These are phyloP conservation scores for Phaeosphaeriaceae sp. DNA, from an alignment of 2,329 filamentous ascomycete genomes.

Conservation along the genomic window DNA sequence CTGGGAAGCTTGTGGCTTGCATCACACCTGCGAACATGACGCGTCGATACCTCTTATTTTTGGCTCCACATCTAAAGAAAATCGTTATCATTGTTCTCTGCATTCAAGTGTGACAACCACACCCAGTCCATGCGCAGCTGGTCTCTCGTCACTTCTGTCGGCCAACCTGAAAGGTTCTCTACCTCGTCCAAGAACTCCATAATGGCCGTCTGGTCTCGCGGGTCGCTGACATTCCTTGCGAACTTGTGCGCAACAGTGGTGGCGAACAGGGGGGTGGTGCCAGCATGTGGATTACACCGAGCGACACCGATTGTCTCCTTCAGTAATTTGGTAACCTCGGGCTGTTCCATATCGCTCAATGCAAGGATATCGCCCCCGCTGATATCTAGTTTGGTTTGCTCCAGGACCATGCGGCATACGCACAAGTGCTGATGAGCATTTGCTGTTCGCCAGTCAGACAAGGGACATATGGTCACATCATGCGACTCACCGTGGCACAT, in stretches of 20 bases:
- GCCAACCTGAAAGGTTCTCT: slow-evolving; percentile 18
- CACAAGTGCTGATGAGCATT: slow-evolving; percentile 25
- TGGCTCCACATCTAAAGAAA: background rate
- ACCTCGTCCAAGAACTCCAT: slow-evolving; percentile 29
- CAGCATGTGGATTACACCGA: slow-evolving; percentile 20
- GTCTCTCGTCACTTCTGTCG: slow-evolving; percentile 17
- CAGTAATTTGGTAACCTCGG: slow-evolving; percentile 13
- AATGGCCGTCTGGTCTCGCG: slow-evolving; percentile 17
- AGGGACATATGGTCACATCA: background rate
- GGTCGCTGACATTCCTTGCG: slow-evolving; percentile 12
- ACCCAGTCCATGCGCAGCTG: slow-evolving; percentile 20
- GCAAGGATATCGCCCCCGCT: background rate
- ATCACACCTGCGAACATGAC: slow-evolving; percentile 24
- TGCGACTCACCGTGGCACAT: slow-evolving; percentile 24
- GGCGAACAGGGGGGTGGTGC: slow-evolving; percentile 16
- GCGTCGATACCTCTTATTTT: background rate
- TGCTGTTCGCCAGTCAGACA: slow-evolving; percentile 12
- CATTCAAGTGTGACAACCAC: slow-evolving; percentile 6
- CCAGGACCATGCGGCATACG: slow-evolving; percentile 23
- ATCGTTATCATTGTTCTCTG: slow-evolving; percentile 5
- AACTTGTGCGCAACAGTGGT: slow-evolving; percentile 23
- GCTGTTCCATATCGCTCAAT: background rate
- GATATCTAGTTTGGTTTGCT: slow-evolving; percentile 8
- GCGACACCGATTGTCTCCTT: slow-evolving; percentile 26
- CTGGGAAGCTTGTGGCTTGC: slow-evolving; percentile 38